Evolutionary conservation across 2,329 filamentous ascomycete species (phyloP).

Genomic region (Tolypocladium tropicale): DNA sequence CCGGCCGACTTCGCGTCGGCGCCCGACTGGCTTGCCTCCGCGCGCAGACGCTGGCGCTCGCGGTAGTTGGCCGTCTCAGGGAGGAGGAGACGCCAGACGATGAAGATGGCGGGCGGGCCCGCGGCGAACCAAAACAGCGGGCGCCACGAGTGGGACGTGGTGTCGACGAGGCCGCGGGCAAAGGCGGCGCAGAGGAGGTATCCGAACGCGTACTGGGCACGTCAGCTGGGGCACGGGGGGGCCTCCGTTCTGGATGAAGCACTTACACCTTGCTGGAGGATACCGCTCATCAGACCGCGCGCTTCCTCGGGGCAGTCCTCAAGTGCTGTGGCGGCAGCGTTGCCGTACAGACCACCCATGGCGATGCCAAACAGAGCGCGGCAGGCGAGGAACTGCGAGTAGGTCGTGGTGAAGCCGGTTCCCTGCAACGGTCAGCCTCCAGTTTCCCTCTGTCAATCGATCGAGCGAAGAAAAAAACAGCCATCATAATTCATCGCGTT

Average conservation of each 20-base stretch:
- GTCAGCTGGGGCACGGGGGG: neutral
- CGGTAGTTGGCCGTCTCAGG: constrained; percentile 69
- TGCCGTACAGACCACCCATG: constrained; percentile 75
- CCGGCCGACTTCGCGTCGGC: constrained; percentile 29
- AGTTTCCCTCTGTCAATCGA: neutral
- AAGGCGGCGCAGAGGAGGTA: constrained; percentile 55
- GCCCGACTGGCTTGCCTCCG: constrained; percentile 18
- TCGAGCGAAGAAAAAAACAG: neutral
- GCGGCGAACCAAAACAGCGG: constrained; percentile 87
- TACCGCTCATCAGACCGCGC: constrained; percentile 64
- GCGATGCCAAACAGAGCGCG: constrained; percentile 68
- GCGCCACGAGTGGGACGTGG: constrained; percentile 70
- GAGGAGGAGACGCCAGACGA: constrained; percentile 64
- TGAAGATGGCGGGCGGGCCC: constrained; percentile 69
- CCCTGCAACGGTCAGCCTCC: constrained; percentile 21
- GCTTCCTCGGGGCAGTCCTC: constrained; percentile 62
- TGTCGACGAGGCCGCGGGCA: constrained; percentile 58
- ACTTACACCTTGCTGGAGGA: constrained; percentile 59
- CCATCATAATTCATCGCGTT: neutral
- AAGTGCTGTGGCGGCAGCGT: constrained; percentile 67
- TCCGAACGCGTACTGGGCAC: constrained; percentile 43
- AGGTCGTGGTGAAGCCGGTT: constrained; percentile 60
- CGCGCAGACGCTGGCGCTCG: constrained; percentile 54
- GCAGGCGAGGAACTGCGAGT: constrained; percentile 62
- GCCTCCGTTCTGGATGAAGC: neutral